phyloP scores from a whole-genome alignment of 148 eudicot genomes.

The Heliamphora exappendiculata region DNA sequence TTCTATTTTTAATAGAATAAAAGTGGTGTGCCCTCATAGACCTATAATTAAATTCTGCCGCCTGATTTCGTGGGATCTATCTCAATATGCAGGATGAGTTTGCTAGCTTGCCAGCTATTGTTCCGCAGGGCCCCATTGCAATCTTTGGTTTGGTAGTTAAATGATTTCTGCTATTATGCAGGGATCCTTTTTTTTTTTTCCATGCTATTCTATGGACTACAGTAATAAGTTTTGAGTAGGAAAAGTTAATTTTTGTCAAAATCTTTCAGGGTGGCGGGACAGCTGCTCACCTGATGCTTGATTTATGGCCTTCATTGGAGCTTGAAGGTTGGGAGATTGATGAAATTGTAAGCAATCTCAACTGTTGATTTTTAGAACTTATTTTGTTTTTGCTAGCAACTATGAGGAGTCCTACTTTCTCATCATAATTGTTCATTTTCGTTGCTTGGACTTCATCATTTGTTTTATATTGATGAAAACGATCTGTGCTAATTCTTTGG shows the following conservation, averaged over 20 bases:
- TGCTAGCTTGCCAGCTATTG: conserved; percentile 65
- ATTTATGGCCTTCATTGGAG: conserved; percentile 62
- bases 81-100: conserved; percentile 57
- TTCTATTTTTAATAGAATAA: too few relatives aligned
- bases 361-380: not conserved
- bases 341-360: conserved; percentile 33
- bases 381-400: not conserved
- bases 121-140: conserved; percentile 73
- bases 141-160: conserved; percentile 63
- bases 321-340: conserved; percentile 94
- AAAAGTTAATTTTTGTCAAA: not conserved
- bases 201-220: conserved; percentile 2
- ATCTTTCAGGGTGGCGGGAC: conserved; percentile 79
- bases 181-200: not conserved
- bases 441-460: not conserved
- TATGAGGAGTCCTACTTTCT: not conserved
- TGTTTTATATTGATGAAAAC: not conserved
- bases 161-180: not conserved
- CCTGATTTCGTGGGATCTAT: not conserved
- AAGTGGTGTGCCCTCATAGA: not conserved
- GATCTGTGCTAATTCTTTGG: not conserved
- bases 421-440: not conserved
- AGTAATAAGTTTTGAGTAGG: not conserved
- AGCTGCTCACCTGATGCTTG: conserved; percentile 62
- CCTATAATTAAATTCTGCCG: not conserved